These are phyloP conservation scores for Daldinia concentrica DNA, from an alignment of 495 filamentous ascomycete genomes.

Conservation along the genomic window DNA sequence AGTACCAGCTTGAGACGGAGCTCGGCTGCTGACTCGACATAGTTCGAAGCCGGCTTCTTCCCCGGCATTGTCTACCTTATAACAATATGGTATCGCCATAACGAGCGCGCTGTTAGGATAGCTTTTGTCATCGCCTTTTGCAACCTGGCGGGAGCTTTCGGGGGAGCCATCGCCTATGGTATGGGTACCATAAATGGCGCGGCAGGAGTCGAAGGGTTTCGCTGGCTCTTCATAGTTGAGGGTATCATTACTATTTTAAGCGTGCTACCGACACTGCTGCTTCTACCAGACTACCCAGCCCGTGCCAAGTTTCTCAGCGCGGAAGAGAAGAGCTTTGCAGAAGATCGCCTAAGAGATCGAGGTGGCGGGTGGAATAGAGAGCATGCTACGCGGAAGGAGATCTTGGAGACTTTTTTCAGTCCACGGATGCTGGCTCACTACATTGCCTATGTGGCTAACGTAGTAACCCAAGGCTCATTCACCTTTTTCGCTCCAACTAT, in stretches of 20 bases:
- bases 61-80: slow-evolving; percentile 57
- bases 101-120: slow-evolving; percentile 58
- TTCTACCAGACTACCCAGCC: slow-evolving; percentile 80
- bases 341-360: slow-evolving; percentile 63
- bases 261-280: slow-evolving; percentile 42
- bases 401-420: slow-evolving; percentile 66
- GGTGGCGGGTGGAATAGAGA: slow-evolving; percentile 71
- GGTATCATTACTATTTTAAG: slow-evolving; percentile 29
- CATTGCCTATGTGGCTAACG: slow-evolving; percentile 67
- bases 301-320: slow-evolving; percentile 72
- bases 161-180: slow-evolving; percentile 53
- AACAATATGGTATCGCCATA: slow-evolving; percentile 60
- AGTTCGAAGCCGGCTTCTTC: slow-evolving; percentile 56
- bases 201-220: slow-evolving; percentile 37
- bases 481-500: slow-evolving; percentile 83
- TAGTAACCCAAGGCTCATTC: slow-evolving; percentile 81
- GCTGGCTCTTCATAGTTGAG: slow-evolving; percentile 42
- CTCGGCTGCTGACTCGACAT: slow-evolving; percentile 8
- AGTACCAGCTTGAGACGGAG: background rate
- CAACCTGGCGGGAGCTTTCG: slow-evolving; percentile 60
- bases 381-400: slow-evolving; percentile 65
- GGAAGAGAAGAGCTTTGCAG: slow-evolving; percentile 67
- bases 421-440: slow-evolving; percentile 76
- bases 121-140: slow-evolving; percentile 59
- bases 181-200: slow-evolving; percentile 35